Percentiles rank a stretch among this genome's conserved stretches.
These are phyloP conservation scores for Fraxinus velutina DNA, from an alignment of 305 asterid genomes.

Conservation along the genomic window DNA sequence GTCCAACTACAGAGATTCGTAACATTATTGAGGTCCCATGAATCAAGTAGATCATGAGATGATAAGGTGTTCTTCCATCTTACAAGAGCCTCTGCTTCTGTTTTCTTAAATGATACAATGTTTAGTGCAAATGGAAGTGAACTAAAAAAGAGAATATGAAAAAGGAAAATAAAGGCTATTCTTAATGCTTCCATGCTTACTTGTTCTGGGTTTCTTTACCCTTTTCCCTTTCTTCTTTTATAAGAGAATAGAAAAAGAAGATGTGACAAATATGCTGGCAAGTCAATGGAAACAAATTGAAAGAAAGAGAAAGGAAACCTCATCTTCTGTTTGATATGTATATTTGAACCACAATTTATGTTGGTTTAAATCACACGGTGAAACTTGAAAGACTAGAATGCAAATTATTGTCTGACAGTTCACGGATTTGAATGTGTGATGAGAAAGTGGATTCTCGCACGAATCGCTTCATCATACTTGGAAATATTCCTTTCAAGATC, in stretches of 20 bases:
- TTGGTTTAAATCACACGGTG: not conserved
- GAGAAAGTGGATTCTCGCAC: too few species aligned
- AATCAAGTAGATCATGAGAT: not conserved
- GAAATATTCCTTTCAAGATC: not conserved
- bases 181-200: not conserved
- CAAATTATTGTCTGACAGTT: not conserved
- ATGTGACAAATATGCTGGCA: not conserved
- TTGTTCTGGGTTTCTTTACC: not conserved
- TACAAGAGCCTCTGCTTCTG: not conserved
- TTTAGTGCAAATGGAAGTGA: not conserved
- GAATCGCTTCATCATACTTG: not conserved
- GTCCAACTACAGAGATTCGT: slow-evolving; percentile 59
- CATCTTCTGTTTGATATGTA: not conserved
- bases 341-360: not conserved
- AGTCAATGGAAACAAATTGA: not conserved
- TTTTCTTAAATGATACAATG: not conserved
- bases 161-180: not conserved
- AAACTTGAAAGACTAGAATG: not conserved
- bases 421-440: not conserved
- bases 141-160: not conserved
- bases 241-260: not conserved
- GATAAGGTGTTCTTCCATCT: not conserved
- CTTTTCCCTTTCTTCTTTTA: not conserved
- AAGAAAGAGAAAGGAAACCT: not conserved
- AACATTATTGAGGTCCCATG: slow-evolving; percentile 51